Base-by-base conservation (phyloP, 176 grass and related monocot genomes). In the Hyparrhenia diplandra region DNA sequence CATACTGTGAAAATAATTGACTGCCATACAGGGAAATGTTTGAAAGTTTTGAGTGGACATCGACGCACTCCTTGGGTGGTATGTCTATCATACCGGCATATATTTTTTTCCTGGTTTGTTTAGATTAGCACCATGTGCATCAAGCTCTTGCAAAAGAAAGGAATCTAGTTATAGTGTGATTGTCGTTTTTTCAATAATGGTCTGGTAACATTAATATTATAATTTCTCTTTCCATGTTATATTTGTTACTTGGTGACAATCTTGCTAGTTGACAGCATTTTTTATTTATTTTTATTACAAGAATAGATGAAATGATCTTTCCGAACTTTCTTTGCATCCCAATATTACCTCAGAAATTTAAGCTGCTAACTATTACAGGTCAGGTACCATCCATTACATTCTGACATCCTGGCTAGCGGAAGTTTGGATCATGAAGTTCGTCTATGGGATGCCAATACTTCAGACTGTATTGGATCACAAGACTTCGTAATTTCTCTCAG, bases 1-100 rank as follows among this genome's bases (percentile, higher is more conserved):
- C 97, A 99, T 81, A 99, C 97, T 40, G 97, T 99, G 43, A 99
- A 99, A 90, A 92, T 99, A 88, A 93, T 99, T 71, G 90, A 99
- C 80, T 93, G 93, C 77, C 90, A 91, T 85, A 99, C 81, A 60
- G 93, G 97, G 68, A 95, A 93, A 64, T 96, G 97, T 88, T 79
- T 95, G 82, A 99, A 96, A 84, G 89, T 91, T 86, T 81, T 99
- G 80, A 89, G 84, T 52, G 97, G 97, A 45, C 97, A 99, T 88
- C 88, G 93, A 57, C 92, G 97, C 67, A 99, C 97, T 58, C 97
- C 97, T 78, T 99, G 97, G 97, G 97, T 99, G 93, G 97, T 99
- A 99, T 58, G 92, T 86, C 6, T 88, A 62, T 75, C 29, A 65
- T 78, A 43, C 23, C 20, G n/a, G 27, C 25, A 49, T 78, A 29